Evolutionary conservation across 495 filamentous ascomycete genomes (phyloP).

Genomic region (Podospora appendiculata): DNA sequence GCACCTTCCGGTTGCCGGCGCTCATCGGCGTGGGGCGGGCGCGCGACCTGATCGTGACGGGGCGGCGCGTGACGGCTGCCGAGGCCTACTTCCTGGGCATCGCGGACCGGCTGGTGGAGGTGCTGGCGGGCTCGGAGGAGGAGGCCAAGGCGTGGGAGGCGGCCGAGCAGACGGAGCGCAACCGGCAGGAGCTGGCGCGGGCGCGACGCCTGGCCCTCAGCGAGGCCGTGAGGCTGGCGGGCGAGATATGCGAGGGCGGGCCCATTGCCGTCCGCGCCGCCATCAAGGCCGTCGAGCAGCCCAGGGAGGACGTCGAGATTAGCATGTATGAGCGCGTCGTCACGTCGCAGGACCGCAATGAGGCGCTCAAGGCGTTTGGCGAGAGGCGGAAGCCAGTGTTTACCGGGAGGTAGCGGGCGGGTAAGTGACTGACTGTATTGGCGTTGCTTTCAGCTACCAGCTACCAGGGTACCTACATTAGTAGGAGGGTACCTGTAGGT

Average conservation of each 20-base stretch:
- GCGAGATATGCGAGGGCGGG: slow-evolving; percentile 78
- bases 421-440: not conserved
- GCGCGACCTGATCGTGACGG: slow-evolving; percentile 78
- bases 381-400: slow-evolving; percentile 89
- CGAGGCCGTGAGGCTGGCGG: slow-evolving; percentile 68
- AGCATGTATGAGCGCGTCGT: slow-evolving; percentile 72
- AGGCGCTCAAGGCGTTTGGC: slow-evolving; percentile 78
- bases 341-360: slow-evolving; percentile 73
- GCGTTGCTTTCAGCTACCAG: too few relatives aligned
- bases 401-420: slow-evolving; percentile 49
- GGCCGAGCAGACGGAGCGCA: slow-evolving; percentile 27
- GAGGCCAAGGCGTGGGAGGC: slow-evolving; percentile 26
- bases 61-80: slow-evolving; percentile 63
- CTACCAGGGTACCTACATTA: too few relatives aligned
- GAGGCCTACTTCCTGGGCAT: slow-evolving; percentile 83
- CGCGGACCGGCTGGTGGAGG: slow-evolving; percentile 73
- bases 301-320: slow-evolving; percentile 63
- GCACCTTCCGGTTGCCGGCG: slow-evolving; percentile 73
- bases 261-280: slow-evolving; percentile 72
- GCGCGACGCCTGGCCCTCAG: slow-evolving; percentile 59
- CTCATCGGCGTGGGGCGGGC: slow-evolving; percentile 71
- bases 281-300: slow-evolving; percentile 59
- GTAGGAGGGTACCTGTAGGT: too few relatives aligned
- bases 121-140: slow-evolving; percentile 50
- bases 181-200: slow-evolving; percentile 21